Evolutionary conservation across 306 rosid genomes (phyloP).

Genomic region (Cercis canadensis): DNA sequence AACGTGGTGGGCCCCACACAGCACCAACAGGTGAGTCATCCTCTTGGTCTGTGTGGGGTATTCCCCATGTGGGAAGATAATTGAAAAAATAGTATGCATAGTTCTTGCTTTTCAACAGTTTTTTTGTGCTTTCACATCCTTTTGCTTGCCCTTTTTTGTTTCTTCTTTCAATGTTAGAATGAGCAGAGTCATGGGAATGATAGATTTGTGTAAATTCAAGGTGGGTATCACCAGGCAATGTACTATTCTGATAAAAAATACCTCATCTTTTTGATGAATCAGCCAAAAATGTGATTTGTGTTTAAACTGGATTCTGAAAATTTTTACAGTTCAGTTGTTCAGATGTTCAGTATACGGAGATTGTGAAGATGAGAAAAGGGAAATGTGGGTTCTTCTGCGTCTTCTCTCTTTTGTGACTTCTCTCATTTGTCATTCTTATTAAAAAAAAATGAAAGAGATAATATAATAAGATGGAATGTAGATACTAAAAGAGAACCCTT

Average conservation of each 20-base stretch:
- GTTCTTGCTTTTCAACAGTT: constrained; percentile 30
- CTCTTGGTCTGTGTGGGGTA: constrained; percentile 49
- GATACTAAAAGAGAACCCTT: too few relatives aligned
- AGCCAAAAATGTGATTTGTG: constrained; percentile 16
- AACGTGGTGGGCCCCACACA: constrained; percentile 56
- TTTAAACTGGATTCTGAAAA: constrained; percentile 18
- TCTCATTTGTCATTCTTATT: background rate
- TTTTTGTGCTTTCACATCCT: constrained; percentile 24
- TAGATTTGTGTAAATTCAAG: constrained; percentile 33
- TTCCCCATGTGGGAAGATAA: constrained; percentile 49
- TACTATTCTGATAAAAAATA: background rate
- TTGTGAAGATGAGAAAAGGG: background rate
- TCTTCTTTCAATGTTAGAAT: constrained; percentile 26
- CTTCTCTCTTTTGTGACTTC: background rate
- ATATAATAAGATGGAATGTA: background rate
- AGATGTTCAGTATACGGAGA: constrained; percentile 7
- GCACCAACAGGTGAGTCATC: constrained; percentile 40
- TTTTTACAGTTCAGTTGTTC: constrained; percentile 30
- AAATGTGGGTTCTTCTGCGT: background rate
- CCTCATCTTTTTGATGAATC: constrained; percentile 6
- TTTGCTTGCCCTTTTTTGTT: constrained; percentile 39
- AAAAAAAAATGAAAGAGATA: constrained; percentile 10
- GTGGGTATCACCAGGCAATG: background rate
- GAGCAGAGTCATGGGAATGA: constrained; percentile 28
- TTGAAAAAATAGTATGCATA: constrained; percentile 36